Conservation (phyloP, 75 land plant species). For the Sequoia sempervirens region DNA sequence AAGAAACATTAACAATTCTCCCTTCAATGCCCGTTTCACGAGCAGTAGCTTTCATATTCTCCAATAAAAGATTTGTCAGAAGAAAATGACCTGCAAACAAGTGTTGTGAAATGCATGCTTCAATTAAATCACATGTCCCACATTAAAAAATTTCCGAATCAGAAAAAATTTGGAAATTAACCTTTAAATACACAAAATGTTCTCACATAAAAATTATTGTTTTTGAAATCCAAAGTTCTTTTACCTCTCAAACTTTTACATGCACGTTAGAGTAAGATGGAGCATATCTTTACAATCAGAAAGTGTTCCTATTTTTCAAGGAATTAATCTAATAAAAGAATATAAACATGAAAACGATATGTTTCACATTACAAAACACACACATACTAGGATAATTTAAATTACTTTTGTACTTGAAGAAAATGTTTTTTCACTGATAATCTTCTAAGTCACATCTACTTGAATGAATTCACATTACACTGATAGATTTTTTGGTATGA, state of each 20-base stretch:
- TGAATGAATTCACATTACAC: not conserved
- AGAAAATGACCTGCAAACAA: constrained; percentile 73
- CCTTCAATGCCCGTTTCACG: constrained; percentile 47
- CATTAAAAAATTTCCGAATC: not conserved
- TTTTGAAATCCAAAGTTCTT: not conserved
- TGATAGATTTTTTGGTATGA: not conserved
- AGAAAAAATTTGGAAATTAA: not conserved
- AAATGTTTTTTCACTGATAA: not conserved
- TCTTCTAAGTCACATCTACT: not conserved
- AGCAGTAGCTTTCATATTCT: constrained; percentile 57
- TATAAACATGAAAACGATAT: not conserved
- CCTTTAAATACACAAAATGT: not conserved
- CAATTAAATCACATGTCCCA: not conserved
- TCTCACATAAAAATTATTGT: not conserved
- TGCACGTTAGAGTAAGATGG: not conserved
- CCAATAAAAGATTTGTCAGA: constrained; percentile 63
- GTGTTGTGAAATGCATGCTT: not conserved
- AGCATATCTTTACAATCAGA: not conserved
- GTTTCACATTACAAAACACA: not conserved
- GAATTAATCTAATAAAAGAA: not conserved
- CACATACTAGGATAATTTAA: not conserved
- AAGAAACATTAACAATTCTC: constrained; percentile 63
- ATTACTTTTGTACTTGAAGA: not conserved
- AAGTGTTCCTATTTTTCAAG: not conserved
- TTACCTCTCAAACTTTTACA: not conserved